Base-by-base conservation (phyloP, 2,329 filamentous ascomycete species). In the Pleomassaria siparia region DNA sequence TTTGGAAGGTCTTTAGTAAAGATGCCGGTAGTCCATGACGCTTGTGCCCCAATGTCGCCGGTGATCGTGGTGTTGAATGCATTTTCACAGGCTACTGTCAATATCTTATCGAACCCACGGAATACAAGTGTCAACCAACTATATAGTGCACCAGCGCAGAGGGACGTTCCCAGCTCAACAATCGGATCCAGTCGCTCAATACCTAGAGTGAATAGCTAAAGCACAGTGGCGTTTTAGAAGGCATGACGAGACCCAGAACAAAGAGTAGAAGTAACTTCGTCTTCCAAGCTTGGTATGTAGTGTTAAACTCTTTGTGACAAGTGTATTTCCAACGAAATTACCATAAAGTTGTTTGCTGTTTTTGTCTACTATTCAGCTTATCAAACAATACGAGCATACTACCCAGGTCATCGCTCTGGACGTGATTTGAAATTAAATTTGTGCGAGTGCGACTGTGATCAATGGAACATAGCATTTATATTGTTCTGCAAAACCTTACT, bases 111-210 rank as follows among this genome's bases (percentile, higher is more conserved):
- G 9, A n/a, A 8, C 7, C 13, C 4, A 7, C 7, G 25, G 25
- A 7, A 7, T 26, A 7, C 12, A 12, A 26, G 26, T 32, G 15
- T n/a, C n/a, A 32, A 32, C 32, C 45, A 29, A 53, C 43, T 24
- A 63, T 56, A 29, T 62, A 50, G 22, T 59, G 56, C n/a, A 60
- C 50, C 56, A 12, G 58, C 51, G n/a, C 56, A 59, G n/a, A 13
- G 58, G 58, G 10, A 48, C 43, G 29, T 49, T 49, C 0, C 58
- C 61, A 26, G 61, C 39, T 64, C 53, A 29, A 66, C 58, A 13
- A 66, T 50, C 11, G 60, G 60, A 50, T 66, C 59, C 21, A 66
- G 50, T 16, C 61, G 58, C 36, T 66, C 60, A 16, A 64, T 58
- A 18, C 52, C 57, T 15, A 56, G 25, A 0, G 54, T 61, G 58